Evolutionary conservation across 2,329 filamentous ascomycete species (phyloP).

Genomic region (Botrytis fabae): DNA sequence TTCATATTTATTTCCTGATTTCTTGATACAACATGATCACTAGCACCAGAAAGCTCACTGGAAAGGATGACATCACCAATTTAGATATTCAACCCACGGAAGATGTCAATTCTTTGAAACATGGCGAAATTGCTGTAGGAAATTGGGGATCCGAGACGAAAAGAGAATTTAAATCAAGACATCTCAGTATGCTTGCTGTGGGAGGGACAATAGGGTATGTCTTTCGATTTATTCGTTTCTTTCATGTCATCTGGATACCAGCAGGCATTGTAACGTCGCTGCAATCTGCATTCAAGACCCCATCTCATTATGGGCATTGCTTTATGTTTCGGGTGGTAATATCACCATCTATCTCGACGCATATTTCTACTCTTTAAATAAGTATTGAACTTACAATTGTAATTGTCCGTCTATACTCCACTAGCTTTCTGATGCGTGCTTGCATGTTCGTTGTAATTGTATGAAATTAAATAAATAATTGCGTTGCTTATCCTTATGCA

Average conservation of each 20-base stretch:
- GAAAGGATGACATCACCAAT: neutral
- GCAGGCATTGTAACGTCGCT: neutral
- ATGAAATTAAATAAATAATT: neutral
- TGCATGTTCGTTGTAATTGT: too few relatives aligned
- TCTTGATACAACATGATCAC: neutral
- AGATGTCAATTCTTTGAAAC: constrained; percentile 6
- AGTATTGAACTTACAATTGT: neutral
- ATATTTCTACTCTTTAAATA: neutral
- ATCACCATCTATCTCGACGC: neutral
- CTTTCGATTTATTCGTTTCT: too few relatives aligned
- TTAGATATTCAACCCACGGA: neutral
- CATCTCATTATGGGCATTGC: neutral
- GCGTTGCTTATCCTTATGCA: neutral
- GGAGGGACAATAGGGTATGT: constrained; percentile 11
- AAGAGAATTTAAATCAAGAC: neutral
- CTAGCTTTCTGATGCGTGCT: neutral
- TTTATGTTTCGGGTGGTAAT: neutral
- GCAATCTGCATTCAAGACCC: neutral
- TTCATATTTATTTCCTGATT: neutral
- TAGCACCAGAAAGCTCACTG: neutral
- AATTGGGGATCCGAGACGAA: constrained; percentile 14
- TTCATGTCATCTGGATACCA: neutral
- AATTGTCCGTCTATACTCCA: neutral
- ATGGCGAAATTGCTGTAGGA: neutral
- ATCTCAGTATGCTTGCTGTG: constrained; percentile 15